Conservation (phyloP, 2,329 filamentous ascomycete species). For the Xylariaceae sp. region DNA sequence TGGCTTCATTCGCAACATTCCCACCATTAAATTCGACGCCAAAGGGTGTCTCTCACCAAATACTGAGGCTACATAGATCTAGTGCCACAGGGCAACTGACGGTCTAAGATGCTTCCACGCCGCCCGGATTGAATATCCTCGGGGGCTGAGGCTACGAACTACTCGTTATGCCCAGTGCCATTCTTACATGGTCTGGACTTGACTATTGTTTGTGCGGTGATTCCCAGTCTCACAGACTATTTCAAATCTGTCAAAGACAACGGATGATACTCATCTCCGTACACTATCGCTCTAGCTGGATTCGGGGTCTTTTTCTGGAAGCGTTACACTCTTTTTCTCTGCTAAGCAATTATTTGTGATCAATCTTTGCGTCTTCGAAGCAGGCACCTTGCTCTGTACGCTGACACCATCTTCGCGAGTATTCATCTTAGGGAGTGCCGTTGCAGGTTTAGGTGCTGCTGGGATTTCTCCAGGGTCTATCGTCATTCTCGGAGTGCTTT, state of each 20-base stretch:
- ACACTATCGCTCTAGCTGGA: background rate
- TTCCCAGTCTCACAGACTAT: constrained; percentile 1
- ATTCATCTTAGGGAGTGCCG: constrained; percentile 1
- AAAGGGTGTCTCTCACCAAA: too few species aligned
- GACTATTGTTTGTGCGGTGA: background rate
- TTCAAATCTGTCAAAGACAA: constrained; percentile 1
- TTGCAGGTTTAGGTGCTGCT: constrained; percentile 1
- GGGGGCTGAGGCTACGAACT: background rate
- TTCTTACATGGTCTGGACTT: background rate
- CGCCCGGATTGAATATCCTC: background rate
- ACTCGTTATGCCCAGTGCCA: background rate
- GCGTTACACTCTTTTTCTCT: background rate
- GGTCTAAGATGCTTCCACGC: constrained; percentile 1
- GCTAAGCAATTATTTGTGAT: background rate
- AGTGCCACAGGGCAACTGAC: background rate
- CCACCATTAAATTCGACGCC: too few species aligned
- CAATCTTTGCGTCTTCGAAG: constrained; percentile 2
- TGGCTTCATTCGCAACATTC: too few species aligned
- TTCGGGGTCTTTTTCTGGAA: background rate
- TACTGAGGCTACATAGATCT: too few species aligned
- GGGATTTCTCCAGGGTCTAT: background rate
- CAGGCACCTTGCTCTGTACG: constrained; percentile 1
- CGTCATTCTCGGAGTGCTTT: constrained; percentile 4
- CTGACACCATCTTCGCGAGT: background rate
- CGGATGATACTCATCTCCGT: constrained; percentile 2